Conservation (phyloP, 2,329 filamentous ascomycete species). For the Cytospora paraplurivora region DNA sequence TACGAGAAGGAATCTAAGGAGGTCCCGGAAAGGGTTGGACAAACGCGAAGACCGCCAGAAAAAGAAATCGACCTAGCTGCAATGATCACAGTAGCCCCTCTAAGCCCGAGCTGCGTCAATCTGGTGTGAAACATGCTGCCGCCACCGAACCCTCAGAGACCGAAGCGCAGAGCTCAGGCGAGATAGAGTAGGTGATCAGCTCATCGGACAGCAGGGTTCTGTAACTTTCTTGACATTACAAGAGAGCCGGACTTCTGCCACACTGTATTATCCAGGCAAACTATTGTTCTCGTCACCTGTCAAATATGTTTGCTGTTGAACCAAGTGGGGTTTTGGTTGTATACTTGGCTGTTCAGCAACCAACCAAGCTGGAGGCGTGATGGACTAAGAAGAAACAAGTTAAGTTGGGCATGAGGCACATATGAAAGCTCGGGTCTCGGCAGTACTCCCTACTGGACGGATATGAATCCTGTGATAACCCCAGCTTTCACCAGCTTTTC, state of each 20-base stretch:
- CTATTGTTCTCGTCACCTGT: slow-evolving; percentile 5
- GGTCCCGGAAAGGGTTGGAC: not conserved
- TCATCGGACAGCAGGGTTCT: too few species aligned
- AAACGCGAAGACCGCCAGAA: not conserved
- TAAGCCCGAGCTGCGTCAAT: not conserved
- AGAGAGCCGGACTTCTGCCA: not conserved
- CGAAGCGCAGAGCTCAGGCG: not conserved
- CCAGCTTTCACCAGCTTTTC: not conserved
- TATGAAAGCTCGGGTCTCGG: slow-evolving; percentile 20
- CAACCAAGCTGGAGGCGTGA: slow-evolving; percentile 16
- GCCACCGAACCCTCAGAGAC: not conserved
- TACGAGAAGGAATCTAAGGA: slow-evolving; percentile 2
- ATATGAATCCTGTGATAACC: not conserved
- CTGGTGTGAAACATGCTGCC: slow-evolving; percentile 25
- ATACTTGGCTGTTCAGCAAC: not conserved
- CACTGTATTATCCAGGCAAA: not conserved
- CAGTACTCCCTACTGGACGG: not conserved
- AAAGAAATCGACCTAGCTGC: not conserved
- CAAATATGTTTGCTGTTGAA: slow-evolving; percentile 9
- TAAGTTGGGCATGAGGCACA: not conserved
- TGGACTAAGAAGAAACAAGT: slow-evolving; percentile 4
- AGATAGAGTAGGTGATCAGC: not conserved
- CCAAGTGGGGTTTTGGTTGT: not conserved
- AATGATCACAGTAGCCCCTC: not conserved
- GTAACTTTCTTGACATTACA: not conserved